These are phyloP conservation scores for Linum tenue DNA, from an alignment of 345 rosid genomes.

Conservation along the genomic window DNA sequence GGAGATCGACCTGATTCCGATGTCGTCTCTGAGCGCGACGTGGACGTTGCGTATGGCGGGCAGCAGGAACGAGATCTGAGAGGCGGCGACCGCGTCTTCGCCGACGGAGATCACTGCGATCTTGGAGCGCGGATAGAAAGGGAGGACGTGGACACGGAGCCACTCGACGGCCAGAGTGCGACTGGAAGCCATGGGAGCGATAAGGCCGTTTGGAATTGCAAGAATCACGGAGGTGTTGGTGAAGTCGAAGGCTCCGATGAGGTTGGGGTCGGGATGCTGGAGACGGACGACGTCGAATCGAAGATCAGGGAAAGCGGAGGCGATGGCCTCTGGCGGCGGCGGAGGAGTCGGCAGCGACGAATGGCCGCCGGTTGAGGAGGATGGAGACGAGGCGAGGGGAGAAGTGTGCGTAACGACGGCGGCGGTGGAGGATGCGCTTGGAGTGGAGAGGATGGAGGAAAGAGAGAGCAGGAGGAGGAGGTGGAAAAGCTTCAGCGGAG, in stretches of 20 bases:
- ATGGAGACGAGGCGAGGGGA: slow-evolving; percentile 7
- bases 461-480: slow-evolving; percentile 12
- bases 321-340: slow-evolving; percentile 34
- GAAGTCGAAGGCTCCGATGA: slow-evolving; percentile 67
- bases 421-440: slow-evolving; percentile 29
- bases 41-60: slow-evolving; percentile 61
- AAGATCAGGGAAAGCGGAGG: slow-evolving; percentile 35
- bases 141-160: slow-evolving; percentile 67
- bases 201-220: slow-evolving; percentile 59
- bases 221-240: slow-evolving; percentile 73
- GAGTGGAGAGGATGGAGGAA: slow-evolving; percentile 17
- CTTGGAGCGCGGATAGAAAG: slow-evolving; percentile 67
- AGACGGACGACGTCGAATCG: slow-evolving; percentile 51
- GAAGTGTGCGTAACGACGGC: slow-evolving; percentile 11
- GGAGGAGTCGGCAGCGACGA: background rate
- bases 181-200: slow-evolving; percentile 62
- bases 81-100: slow-evolving; percentile 35
- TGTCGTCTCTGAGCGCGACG: slow-evolving; percentile 36
- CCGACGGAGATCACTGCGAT: slow-evolving; percentile 79
- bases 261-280: slow-evolving; percentile 42
- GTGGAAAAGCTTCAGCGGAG: slow-evolving; percentile 1
- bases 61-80: slow-evolving; percentile 41
- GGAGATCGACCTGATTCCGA: slow-evolving; percentile 50
- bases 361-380: slow-evolving; percentile 13
- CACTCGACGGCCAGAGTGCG: slow-evolving; percentile 64